phyloP scores from a whole-genome alignment of 176 grass and related monocot genomes.

The Rhynchospora tenuis region DNA sequence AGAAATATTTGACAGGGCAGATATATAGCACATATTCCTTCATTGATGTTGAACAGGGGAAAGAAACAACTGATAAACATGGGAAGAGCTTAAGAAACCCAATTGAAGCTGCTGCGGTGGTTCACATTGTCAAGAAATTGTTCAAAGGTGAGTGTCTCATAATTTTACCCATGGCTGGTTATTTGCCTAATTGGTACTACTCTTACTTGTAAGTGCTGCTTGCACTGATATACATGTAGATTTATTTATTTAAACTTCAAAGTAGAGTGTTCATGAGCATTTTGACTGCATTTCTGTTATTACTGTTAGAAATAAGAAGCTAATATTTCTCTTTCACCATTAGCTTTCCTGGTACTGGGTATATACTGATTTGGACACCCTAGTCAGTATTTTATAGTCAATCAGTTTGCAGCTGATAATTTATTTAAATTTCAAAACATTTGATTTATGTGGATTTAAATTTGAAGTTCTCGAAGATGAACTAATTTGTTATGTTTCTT shows the following conservation, averaged over 20 bases:
- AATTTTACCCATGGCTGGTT: neutral
- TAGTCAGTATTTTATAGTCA: neutral
- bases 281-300: neutral
- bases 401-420: neutral
- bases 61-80: constrained; percentile 33
- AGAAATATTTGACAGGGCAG: constrained; percentile 12
- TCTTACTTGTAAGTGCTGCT: neutral
- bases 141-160: constrained; percentile 28
- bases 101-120: constrained; percentile 44
- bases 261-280: neutral
- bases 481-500: neutral
- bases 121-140: constrained; percentile 37
- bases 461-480: neutral
- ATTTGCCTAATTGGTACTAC: neutral
- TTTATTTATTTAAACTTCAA: too few relatives aligned
- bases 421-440: neutral
- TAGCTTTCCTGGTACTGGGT: neutral
- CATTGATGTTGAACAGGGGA: constrained; percentile 51
- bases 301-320: neutral
- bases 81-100: constrained; percentile 42
- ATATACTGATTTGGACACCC: neutral
- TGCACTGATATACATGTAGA: neutral
- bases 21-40: constrained; percentile 71
- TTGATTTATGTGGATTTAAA: neutral
- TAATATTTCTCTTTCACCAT: neutral